phyloP scores from a whole-genome alignment of 108 stramenopile species.

The Schizochytrium sp. region DNA sequence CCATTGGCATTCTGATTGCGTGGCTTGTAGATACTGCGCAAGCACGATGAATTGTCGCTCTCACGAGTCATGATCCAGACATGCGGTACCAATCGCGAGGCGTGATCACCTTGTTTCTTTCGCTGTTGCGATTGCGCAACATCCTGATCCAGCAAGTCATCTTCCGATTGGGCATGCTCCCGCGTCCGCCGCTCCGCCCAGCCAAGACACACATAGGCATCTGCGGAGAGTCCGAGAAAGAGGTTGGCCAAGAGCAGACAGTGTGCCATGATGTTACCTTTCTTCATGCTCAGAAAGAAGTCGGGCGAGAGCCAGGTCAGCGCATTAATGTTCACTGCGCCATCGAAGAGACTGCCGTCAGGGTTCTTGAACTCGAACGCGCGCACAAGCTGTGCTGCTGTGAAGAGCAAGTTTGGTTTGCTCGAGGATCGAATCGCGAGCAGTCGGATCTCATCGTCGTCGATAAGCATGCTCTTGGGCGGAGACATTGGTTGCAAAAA shows the following conservation, averaged over 20 bases:
- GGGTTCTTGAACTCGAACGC: background rate
- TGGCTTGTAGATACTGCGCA: background rate
- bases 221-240: constrained; percentile 12
- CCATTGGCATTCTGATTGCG: background rate
- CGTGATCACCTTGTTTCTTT: background rate
- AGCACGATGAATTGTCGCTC: background rate
- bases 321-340: background rate
- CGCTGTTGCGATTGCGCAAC: too few species aligned
- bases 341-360: background rate
- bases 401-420: background rate
- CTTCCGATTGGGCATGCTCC: background rate
- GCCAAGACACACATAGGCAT: background rate
- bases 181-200: background rate
- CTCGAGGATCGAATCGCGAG: background rate
- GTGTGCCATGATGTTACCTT: background rate
- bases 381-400: background rate
- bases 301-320: background rate
- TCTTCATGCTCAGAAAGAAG: constrained; percentile 8
- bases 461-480: background rate
- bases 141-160: too few species aligned
- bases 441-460: background rate
- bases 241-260: background rate
- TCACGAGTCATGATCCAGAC: background rate
- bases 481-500: background rate
- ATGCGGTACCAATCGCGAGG: background rate